A percentile compares a stretch with the other conserved stretches of the same genome.
Conservation (phyloP, 1,284 basidiomycete genomes). For the Boletus smithii region DNA sequence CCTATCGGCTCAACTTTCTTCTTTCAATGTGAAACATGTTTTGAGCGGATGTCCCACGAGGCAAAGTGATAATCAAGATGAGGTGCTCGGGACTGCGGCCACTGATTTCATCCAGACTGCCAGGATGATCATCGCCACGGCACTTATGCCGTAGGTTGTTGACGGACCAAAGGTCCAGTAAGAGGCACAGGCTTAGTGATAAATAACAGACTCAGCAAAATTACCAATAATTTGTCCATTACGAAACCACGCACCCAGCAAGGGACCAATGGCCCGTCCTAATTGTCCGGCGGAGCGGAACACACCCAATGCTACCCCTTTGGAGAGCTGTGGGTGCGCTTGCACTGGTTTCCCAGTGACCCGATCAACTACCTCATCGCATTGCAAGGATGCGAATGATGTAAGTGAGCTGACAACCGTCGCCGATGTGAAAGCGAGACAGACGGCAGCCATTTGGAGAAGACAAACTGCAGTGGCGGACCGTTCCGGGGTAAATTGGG, state of each 20-base stretch:
- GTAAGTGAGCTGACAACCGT: constrained; percentile 90
- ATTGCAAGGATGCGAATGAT: constrained; percentile 81
- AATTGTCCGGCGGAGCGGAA: constrained; percentile 89
- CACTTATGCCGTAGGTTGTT: constrained; percentile 66
- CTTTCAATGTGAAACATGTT: constrained; percentile 5
- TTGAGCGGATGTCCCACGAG: too few species aligned
- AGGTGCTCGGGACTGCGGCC: constrained; percentile 21
- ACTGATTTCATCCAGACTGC: constrained; percentile 51
- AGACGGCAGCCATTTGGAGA: constrained; percentile 72
- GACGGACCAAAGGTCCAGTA: constrained; percentile 87
- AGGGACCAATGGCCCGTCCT: constrained; percentile 83
- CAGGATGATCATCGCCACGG: constrained; percentile 60
- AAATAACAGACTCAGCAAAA: constrained; percentile 4
- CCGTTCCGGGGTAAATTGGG: constrained; percentile 47
- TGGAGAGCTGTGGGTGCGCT: constrained; percentile 66
- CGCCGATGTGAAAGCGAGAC: constrained; percentile 85
- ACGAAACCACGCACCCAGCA: constrained; percentile 58
- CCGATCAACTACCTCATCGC: constrained; percentile 65
- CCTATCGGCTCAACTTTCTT: background rate
- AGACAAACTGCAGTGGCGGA: constrained; percentile 51
- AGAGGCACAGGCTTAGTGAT: constrained; percentile 64
- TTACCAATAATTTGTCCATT: background rate
- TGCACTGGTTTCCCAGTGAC: constrained; percentile 52
- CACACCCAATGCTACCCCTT: constrained; percentile 79
- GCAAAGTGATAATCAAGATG: constrained; percentile 14